Evolutionary conservation across 352 stramenopile species (phyloP), one percentile per base, ranked within the genome.

Genomic region (Phytophthora citricola): DNA sequence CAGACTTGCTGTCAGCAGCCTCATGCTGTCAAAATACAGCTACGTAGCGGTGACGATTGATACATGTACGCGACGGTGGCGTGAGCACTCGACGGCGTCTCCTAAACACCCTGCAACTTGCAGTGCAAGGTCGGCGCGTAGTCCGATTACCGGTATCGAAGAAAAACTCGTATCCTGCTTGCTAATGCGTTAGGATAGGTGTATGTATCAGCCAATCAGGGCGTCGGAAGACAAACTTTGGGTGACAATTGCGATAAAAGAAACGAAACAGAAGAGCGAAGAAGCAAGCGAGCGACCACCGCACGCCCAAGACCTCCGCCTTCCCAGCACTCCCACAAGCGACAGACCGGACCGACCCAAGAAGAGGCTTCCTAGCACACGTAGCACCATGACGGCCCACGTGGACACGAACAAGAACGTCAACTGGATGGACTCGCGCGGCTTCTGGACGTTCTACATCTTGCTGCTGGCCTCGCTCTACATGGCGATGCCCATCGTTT

Each of bases 361-460:
- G 17, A 20, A 20, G 17, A 20, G 15, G 1, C 26, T 1, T 12
- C 32, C 10, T 34, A 14, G 36, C 20, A 56, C 15, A 7, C 10
- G 24, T 12, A 66, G 38, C 29, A 57, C 32, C 50, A 83, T 78
- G 79, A 75, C 63, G 15, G 71, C 70, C 26, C 51, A 77, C 49
- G 79, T 92, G 38, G 85, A 89, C 71, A 88, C 82, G 41, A 96
- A 96, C 83, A 94, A 94, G 76, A 96, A 96, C 66, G 89, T 95
- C 44, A 95, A 95, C 71, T 96, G 89, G 89, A 95, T 96, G 83
- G 86, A 93, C 73, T 91, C 83, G 24, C 87, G 83, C 57, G 89
- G 89, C 56, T 93, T 94, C 76, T 94, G 83, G 81, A 90, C 87
- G 26, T 95, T 93, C 75, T 96, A 96, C 76, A 83, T 88, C 51